These are phyloP conservation scores for Neurospora sp. DNA, from an alignment of 495 filamentous ascomycete species.

Conservation along the genomic window DNA sequence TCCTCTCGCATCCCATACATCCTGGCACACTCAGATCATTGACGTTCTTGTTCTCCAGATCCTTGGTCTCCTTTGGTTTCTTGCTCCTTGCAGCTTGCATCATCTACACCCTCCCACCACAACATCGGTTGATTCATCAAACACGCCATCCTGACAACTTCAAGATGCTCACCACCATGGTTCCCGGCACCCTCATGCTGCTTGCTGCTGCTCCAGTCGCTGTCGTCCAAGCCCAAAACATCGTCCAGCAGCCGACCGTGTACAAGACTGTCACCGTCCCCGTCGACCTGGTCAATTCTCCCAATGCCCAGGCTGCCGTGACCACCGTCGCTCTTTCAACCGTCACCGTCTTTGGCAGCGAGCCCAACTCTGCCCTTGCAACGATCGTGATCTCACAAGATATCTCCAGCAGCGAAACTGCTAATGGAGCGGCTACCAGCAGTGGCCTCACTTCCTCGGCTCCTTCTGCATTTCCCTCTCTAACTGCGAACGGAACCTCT, in stretches of 20 bases:
- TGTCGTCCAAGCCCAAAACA: background rate
- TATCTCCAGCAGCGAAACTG: background rate
- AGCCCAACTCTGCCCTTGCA: background rate
- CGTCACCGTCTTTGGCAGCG: background rate
- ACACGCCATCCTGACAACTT: background rate
- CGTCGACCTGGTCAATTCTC: background rate
- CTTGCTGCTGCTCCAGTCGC: background rate
- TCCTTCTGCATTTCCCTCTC: background rate
- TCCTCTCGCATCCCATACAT: background rate
- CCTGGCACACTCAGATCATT: background rate
- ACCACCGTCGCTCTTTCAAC: background rate
- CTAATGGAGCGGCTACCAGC: background rate
- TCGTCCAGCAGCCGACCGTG: background rate
- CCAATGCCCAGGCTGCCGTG: background rate
- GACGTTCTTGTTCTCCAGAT: background rate
- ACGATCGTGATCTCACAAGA: background rate
- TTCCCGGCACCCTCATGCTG: background rate
- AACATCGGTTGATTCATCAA: background rate
- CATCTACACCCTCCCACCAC: background rate
- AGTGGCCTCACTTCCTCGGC: background rate
- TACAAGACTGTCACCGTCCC: background rate
- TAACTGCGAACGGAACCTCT: background rate
- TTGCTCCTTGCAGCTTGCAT: background rate
- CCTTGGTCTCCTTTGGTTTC: background rate
- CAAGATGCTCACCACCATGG: background rate